Conservation (phyloP, 495 filamentous ascomycete species). For the Podospora appendiculata region DNA sequence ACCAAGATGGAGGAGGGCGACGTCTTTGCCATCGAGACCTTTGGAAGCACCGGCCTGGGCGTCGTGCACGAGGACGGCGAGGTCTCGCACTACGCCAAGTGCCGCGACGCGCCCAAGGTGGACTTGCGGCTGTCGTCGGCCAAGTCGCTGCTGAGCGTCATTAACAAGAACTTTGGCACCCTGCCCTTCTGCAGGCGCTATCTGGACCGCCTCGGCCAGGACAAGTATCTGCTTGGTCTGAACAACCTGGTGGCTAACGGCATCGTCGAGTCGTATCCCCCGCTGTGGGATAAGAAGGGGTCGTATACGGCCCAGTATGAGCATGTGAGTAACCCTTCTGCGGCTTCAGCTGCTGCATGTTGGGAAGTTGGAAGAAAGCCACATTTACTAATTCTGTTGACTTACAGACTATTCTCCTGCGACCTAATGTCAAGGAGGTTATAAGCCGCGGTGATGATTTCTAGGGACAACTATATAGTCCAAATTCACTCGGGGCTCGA, state of each 20-base stretch:
- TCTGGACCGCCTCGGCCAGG: constrained; percentile 75
- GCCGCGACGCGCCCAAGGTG: constrained; percentile 56
- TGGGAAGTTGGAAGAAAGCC: constrained; percentile 11
- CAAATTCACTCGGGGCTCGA: too few relatives aligned
- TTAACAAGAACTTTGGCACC: constrained; percentile 89
- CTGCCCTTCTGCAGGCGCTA: constrained; percentile 81
- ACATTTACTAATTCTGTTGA: constrained; percentile 1
- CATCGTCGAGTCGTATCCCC: constrained; percentile 86
- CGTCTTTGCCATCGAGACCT: constrained; percentile 88
- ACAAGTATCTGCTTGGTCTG: constrained; percentile 81
- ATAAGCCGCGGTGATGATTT: constrained; percentile 90
- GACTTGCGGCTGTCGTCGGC: constrained; percentile 65
- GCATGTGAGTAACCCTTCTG: constrained; percentile 56
- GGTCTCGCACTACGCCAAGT: constrained; percentile 69
- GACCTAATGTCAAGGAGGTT: constrained; percentile 86
- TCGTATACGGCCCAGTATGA: constrained; percentile 93
- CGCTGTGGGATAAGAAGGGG: constrained; percentile 85
- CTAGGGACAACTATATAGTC: constrained; percentile 26
- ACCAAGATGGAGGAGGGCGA: constrained; percentile 96
- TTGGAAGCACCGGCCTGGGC: constrained; percentile 86
- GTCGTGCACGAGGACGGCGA: constrained; percentile 78
- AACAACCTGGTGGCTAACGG: constrained; percentile 80
- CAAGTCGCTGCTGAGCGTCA: constrained; percentile 73
- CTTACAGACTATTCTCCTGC: constrained; percentile 70
- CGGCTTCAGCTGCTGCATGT: neutral